Evolutionary conservation across 2,329 filamentous ascomycete species (phyloP), one percentile per base, ranked within the genome.

Genomic region (Talaromyces amestolkiae): DNA sequence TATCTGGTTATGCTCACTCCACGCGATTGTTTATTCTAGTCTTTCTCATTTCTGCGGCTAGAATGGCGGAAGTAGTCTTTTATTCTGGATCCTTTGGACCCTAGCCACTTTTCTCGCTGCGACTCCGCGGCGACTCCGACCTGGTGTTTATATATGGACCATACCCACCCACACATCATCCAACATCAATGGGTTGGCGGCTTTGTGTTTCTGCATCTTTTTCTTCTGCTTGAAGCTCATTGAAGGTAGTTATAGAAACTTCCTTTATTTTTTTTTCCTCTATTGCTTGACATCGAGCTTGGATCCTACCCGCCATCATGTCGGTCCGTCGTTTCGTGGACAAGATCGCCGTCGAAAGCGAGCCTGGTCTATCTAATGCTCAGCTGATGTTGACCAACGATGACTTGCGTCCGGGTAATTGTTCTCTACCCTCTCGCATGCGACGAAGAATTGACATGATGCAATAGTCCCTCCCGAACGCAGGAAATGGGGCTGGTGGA

Each of bases 331-430:
- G 68, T 67, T 68, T 71, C 51, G 72, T 80, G 56, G 72, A 82
- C 70, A 93, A 87, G 81, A 75, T 93, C 65, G 88, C 90, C 54
- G 91, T 95, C 66, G 84, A 90, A 64, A 81, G 85, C 63, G 93
- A 96, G 77, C 86, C 89, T 1, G 92, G 91, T 54, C 84, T 97
- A 72, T 91, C 88, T 8, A 88, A 85, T 62, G 85, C 89, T 17
- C 91, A 97, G 81, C 82, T 96, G 70, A 93, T 97, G 89, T 85
- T 97, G 75, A 91, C 87, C 70, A 97, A 97, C 77, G 80, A 91
- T 76, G 91, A 95, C 78, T 83, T 95, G 69, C 93, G 92, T 70
- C 84, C 84, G 74, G 83, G 82, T 83, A 72, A 73, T 73, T 31
- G n/a, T 13, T 49, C 31, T 17, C 24, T 9, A 17, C 17, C 19